These are phyloP conservation scores for Ustilago loliicola DNA, from an alignment of 1,284 basidiomycete species.

Conservation along the genomic window DNA sequence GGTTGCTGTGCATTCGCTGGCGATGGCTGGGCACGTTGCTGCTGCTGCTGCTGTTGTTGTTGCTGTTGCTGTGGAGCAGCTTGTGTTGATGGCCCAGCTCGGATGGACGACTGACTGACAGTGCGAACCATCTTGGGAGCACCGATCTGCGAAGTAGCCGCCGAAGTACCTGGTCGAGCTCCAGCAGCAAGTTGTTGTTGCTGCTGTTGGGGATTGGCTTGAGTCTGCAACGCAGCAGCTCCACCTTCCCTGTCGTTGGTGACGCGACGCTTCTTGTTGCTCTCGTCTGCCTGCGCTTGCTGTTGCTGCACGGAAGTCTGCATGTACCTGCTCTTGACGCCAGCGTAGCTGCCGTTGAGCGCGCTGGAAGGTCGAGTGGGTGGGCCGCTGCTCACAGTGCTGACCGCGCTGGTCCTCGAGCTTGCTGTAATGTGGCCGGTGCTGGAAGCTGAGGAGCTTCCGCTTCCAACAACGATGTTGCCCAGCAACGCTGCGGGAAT, in stretches of 20 bases:
- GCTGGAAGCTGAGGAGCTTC: constrained; percentile 24
- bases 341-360: constrained; percentile 48
- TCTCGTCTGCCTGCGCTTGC: constrained; percentile 29
- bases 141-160: constrained; percentile 36
- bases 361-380: constrained; percentile 43
- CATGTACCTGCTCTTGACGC: constrained; percentile 56
- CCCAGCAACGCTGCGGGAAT: constrained; percentile 44
- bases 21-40: constrained; percentile 22
- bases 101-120: constrained; percentile 48
- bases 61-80: constrained; percentile 21
- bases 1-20: constrained; percentile 25
- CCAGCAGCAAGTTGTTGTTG: constrained; percentile 18
- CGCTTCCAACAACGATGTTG: constrained; percentile 26
- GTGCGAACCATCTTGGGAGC: constrained; percentile 48
- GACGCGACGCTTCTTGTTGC: constrained; percentile 54
- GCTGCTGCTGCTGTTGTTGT: constrained; percentile 13
- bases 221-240: constrained; percentile 13
- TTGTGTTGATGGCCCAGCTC: constrained; percentile 24
- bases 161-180: constrained; percentile 34
- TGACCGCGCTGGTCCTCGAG: constrained; percentile 42
- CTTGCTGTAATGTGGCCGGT: constrained; percentile 24
- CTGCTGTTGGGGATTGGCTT: constrained; percentile 25
- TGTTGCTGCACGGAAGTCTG: constrained; percentile 33
- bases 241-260: constrained; percentile 42
- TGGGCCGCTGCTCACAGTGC: constrained; percentile 42